phyloP scores from a whole-genome alignment of 106 monocot genomes.

The Xerophyta viscosa region DNA sequence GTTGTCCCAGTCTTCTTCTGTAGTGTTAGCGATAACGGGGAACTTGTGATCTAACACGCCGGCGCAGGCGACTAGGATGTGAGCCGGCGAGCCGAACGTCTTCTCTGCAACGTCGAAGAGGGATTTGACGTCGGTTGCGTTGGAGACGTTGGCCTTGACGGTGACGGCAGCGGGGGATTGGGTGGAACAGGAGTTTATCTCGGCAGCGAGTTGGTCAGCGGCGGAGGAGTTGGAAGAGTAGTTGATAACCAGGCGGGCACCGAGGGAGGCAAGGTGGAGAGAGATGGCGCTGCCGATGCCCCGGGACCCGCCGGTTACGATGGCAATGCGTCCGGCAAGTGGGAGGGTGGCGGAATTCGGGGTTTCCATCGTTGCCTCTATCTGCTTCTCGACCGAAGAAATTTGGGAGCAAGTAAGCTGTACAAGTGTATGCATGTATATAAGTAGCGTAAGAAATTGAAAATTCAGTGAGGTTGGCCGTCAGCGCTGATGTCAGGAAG shows the following conservation, averaged over 20 bases:
- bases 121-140: background rate
- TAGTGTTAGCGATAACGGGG: slow-evolving; percentile 2
- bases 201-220: slow-evolving; percentile 41
- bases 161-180: background rate
- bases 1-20: slow-evolving; percentile 26
- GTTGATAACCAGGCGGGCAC: slow-evolving; percentile 43
- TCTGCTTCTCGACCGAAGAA: no score
- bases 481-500: no score
- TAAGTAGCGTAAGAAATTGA: no score
- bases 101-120: background rate
- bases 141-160: background rate
- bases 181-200: slow-evolving; percentile 5
- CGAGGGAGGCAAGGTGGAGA: slow-evolving; percentile 47
- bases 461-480: no score
- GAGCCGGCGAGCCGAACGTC: background rate
- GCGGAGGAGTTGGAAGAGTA: slow-evolving; percentile 34
- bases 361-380: no score
- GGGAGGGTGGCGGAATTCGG: slow-evolving; percentile 14
- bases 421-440: no score
- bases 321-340: slow-evolving; percentile 41
- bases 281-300: slow-evolving; percentile 60
- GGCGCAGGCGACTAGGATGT: background rate
- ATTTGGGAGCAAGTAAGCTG: no score
- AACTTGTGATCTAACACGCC: background rate
- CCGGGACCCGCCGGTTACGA: slow-evolving; percentile 58